Conservation (phyloP, 2,329 filamentous ascomycete species). For the Calonectria naviculata region DNA sequence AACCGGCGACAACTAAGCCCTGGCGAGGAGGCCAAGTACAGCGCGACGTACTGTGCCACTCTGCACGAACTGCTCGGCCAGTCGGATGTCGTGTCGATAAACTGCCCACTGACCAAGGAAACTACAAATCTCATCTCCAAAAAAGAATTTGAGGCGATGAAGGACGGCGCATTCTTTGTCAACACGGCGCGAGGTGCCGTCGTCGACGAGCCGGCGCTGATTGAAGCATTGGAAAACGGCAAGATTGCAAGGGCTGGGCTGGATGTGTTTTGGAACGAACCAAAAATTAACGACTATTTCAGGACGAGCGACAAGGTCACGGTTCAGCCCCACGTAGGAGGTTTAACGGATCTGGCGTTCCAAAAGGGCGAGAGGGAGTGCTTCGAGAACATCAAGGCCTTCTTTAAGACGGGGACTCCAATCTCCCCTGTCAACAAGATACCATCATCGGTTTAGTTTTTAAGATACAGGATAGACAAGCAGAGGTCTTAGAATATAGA, state of each 20-base stretch:
- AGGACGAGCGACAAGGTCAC: slow-evolving; percentile 52
- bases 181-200: slow-evolving; percentile 64
- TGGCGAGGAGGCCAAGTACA: slow-evolving; percentile 47
- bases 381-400: slow-evolving; percentile 57
- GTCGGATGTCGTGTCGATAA: slow-evolving; percentile 54
- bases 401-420: slow-evolving; percentile 51
- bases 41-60: slow-evolving; percentile 48
- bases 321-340: slow-evolving; percentile 57
- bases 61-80: slow-evolving; percentile 52
- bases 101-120: slow-evolving; percentile 52
- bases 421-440: slow-evolving; percentile 49
- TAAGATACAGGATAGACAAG: not conserved
- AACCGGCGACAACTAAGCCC: slow-evolving; percentile 50
- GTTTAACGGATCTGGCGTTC: slow-evolving; percentile 55
- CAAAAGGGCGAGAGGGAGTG: slow-evolving; percentile 56
- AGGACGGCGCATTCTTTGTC: slow-evolving; percentile 57
- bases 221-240: slow-evolving; percentile 57
- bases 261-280: slow-evolving; percentile 60
- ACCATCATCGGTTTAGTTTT: not conserved
- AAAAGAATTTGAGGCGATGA: slow-evolving; percentile 57
- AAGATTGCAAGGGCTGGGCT: slow-evolving; percentile 59
- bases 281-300: slow-evolving; percentile 53
- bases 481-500: not conserved
- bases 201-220: slow-evolving; percentile 59
- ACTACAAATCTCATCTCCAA: slow-evolving; percentile 54